These are phyloP conservation scores for Pistacia atlantica DNA, from an alignment of 345 rosid species.

Conservation along the genomic window DNA sequence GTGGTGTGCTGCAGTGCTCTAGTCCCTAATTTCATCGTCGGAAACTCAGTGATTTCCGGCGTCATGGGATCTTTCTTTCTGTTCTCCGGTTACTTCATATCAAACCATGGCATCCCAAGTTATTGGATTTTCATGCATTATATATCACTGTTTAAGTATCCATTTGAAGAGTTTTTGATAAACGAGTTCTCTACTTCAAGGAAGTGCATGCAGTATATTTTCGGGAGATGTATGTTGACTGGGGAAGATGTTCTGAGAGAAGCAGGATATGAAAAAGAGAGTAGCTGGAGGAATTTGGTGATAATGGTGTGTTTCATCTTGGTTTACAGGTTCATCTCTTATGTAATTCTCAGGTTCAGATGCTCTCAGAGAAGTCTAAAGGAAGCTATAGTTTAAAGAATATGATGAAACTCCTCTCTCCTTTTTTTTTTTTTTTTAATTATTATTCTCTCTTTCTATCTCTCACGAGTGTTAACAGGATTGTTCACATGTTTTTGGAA, in stretches of 20 bases:
- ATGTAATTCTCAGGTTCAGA: conserved; percentile 70
- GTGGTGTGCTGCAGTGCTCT: conserved; percentile 93
- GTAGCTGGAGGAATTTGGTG: conserved; percentile 74
- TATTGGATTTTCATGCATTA: conserved; percentile 98
- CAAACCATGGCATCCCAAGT: conserved; percentile 71
- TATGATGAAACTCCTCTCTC: not conserved
- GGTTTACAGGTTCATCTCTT: conserved; percentile 79
- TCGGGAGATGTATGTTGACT: conserved; percentile 63
- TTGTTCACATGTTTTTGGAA: conserved; percentile 49
- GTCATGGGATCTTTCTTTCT: conserved; percentile 97
- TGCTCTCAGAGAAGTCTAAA: conserved; percentile 63
- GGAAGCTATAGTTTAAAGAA: conserved; percentile 29
- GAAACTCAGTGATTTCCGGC: conserved; percentile 86
- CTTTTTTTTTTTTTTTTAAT: not conserved
- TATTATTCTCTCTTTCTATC: conserved; percentile 21
- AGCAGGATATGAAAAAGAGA: conserved; percentile 73
- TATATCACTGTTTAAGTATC: conserved; percentile 89
- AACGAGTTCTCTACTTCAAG: conserved; percentile 83
- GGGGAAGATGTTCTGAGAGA: conserved; percentile 76
- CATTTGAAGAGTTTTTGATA: conserved; percentile 89
- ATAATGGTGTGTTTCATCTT: conserved; percentile 74
- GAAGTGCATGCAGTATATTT: conserved; percentile 70
- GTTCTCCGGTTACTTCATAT: conserved; percentile 95
- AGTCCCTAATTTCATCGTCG: conserved; percentile 89
- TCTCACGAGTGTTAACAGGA: conserved; percentile 29